Evolutionary conservation across 495 filamentous ascomycete genomes (phyloP).

Genomic region (Penicillium daleae): DNA sequence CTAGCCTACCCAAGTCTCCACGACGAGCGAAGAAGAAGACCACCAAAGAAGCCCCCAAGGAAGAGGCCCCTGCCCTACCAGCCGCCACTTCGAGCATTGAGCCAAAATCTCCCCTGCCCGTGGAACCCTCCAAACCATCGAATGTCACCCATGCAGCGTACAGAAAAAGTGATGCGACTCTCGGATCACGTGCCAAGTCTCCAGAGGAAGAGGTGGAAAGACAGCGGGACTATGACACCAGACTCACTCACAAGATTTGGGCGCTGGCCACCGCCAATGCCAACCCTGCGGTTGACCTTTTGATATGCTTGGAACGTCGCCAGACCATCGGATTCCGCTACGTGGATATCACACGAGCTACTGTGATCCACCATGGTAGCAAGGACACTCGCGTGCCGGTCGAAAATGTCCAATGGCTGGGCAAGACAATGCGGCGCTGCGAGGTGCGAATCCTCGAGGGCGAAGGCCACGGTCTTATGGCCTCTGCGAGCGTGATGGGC

Average conservation of each 20-base stretch:
- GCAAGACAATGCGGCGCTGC: slow-evolving; percentile 88
- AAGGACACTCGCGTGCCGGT: slow-evolving; percentile 90
- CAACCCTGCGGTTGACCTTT: slow-evolving; percentile 90
- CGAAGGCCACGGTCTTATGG: slow-evolving; percentile 97
- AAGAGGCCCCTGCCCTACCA: slow-evolving; percentile 18
- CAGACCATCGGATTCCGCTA: slow-evolving; percentile 96
- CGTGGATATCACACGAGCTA: slow-evolving; percentile 86
- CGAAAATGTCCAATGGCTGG: slow-evolving; percentile 94
- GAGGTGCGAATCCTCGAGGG: slow-evolving; percentile 90
- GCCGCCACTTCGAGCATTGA: slow-evolving; percentile 44
- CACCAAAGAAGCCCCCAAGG: slow-evolving; percentile 41
- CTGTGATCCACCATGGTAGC: slow-evolving; percentile 93
- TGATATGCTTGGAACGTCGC: slow-evolving; percentile 89
- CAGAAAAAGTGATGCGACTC: slow-evolving; percentile 28
- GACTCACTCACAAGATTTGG: slow-evolving; percentile 92
- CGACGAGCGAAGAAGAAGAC: slow-evolving; percentile 66
- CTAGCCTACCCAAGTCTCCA: slow-evolving; percentile 75
- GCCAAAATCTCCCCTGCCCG: slow-evolving; percentile 36
- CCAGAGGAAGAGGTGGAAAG: slow-evolving; percentile 61
- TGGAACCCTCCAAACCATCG: slow-evolving; percentile 26
- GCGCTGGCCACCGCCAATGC: slow-evolving; percentile 88
- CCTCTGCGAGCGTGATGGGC: slow-evolving; percentile 89
- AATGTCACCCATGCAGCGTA: slow-evolving; percentile 22
- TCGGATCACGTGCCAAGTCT: slow-evolving; percentile 31
- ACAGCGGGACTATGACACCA: slow-evolving; percentile 78